Evolutionary conservation across 1,139 yeast species (phyloP).

Genomic region (Scheffersomyces quercinus): DNA sequence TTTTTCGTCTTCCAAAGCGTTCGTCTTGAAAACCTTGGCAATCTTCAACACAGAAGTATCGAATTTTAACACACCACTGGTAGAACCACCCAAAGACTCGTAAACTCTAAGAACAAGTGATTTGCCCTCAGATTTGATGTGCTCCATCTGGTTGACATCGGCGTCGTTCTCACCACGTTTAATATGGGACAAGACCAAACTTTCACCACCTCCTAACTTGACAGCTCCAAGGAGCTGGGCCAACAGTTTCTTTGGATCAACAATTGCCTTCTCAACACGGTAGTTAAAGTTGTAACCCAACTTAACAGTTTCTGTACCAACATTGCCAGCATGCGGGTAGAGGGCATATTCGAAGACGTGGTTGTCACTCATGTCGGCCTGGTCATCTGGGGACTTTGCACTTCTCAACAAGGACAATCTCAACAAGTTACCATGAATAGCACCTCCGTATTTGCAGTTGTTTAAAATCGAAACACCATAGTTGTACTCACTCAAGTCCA

Average conservation of each 20-base stretch:
- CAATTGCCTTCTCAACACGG: slow-evolving; percentile 28
- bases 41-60: slow-evolving; percentile 35
- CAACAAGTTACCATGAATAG: slow-evolving; percentile 87
- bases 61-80: slow-evolving; percentile 53
- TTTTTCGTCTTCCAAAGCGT: slow-evolving; percentile 67
- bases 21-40: slow-evolving; percentile 56
- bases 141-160: slow-evolving; percentile 42
- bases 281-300: slow-evolving; percentile 82
- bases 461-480: slow-evolving; percentile 90
- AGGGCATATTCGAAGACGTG: slow-evolving; percentile 84
- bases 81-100: slow-evolving; percentile 80
- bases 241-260: slow-evolving; percentile 20
- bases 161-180: slow-evolving; percentile 88
- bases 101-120: slow-evolving; percentile 73
- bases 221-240: slow-evolving; percentile 23
- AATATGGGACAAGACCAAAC: slow-evolving; percentile 70
- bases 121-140: slow-evolving; percentile 21
- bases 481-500: slow-evolving; percentile 81
- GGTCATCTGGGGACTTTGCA: slow-evolving; percentile 88
- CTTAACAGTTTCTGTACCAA: slow-evolving; percentile 65
- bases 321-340: slow-evolving; percentile 73
- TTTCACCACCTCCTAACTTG: slow-evolving; percentile 53
- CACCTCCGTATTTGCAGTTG: slow-evolving; percentile 86
- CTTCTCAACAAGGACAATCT: slow-evolving; percentile 80
- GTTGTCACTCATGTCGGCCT: slow-evolving; percentile 88